These are phyloP conservation scores for Nepenthes alata DNA, from an alignment of 179 eudicot genomes.

Conservation along the genomic window DNA sequence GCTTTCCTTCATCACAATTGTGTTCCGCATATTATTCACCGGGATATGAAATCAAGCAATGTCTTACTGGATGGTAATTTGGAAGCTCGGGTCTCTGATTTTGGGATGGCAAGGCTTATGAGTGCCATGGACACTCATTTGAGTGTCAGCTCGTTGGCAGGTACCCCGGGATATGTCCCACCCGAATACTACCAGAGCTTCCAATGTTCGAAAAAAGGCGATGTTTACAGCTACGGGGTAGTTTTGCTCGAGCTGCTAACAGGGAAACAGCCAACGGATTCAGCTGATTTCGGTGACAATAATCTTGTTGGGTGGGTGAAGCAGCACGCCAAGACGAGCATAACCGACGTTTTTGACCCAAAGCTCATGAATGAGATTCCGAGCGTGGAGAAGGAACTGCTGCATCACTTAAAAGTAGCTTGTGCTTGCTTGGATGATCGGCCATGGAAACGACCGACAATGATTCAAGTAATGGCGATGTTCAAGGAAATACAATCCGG, in stretches of 20 bases:
- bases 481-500: slow-evolving; percentile 91
- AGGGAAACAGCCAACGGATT: slow-evolving; percentile 66
- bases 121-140: slow-evolving; percentile 83
- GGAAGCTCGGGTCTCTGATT: slow-evolving; percentile 82
- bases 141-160: slow-evolving; percentile 81
- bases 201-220: slow-evolving; percentile 68
- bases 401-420: slow-evolving; percentile 70
- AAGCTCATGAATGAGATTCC: slow-evolving; percentile 61
- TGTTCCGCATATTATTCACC: slow-evolving; percentile 72
- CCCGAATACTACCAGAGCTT: slow-evolving; percentile 83
- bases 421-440: slow-evolving; percentile 81
- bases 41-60: slow-evolving; percentile 89
- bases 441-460: slow-evolving; percentile 65
- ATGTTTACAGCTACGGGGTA: slow-evolving; percentile 85
- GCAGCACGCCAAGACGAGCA: slow-evolving; percentile 46
- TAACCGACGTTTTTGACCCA: slow-evolving; percentile 63
- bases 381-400: slow-evolving; percentile 55
- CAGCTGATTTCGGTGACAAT: slow-evolving; percentile 77
- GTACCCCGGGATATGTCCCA: slow-evolving; percentile 86
- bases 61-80: slow-evolving; percentile 63
- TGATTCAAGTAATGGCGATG: slow-evolving; percentile 98
- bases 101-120: slow-evolving; percentile 91
- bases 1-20: slow-evolving; percentile 87
- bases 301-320: slow-evolving; percentile 91
- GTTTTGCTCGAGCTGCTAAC: slow-evolving; percentile 77